These are phyloP conservation scores for Sclerotiophoma versabilis DNA, from an alignment of 2,329 filamentous ascomycete genomes.

Conservation along the genomic window DNA sequence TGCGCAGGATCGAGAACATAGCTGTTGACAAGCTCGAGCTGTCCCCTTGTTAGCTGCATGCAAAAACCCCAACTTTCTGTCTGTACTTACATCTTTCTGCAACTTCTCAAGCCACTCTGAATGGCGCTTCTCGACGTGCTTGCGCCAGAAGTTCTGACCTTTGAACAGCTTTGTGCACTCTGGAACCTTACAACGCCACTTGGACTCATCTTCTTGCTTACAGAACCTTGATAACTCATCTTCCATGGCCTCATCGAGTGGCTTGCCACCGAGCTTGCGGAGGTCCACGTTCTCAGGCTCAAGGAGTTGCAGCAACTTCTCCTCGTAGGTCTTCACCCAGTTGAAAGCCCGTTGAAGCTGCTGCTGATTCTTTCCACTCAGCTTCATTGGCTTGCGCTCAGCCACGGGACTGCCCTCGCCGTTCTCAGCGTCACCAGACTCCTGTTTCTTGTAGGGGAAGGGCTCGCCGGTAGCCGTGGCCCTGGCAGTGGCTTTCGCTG, in stretches of 20 bases:
- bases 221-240: constrained; percentile 88
- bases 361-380: constrained; percentile 80
- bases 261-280: constrained; percentile 87
- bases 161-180: constrained; percentile 98
- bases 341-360: constrained; percentile 95
- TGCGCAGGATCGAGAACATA: constrained; percentile 95
- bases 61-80: background rate
- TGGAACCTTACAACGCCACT: constrained; percentile 94
- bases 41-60: constrained; percentile 16
- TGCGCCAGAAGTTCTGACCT: constrained; percentile 95
- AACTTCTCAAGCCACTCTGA: constrained; percentile 82
- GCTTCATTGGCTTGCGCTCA: constrained; percentile 71
- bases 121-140: constrained; percentile 97
- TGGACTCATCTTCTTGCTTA: constrained; percentile 97
- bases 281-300: constrained; percentile 89
- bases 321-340: constrained; percentile 98
- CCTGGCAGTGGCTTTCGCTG: constrained; percentile 82
- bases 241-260: constrained; percentile 82
- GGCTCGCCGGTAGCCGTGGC: constrained; percentile 83
- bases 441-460: constrained; percentile 83
- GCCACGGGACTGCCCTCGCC: constrained; percentile 72
- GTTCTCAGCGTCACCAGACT: constrained; percentile 69
- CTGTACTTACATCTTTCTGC: constrained; percentile 76
- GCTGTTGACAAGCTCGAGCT: constrained; percentile 90
- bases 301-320: constrained; percentile 91